Percentiles rank a stretch among this genome's conserved stretches.
These are phyloP conservation scores for Flueggea neowawraea DNA, from an alignment of 441 rosid species.

Conservation along the genomic window DNA sequence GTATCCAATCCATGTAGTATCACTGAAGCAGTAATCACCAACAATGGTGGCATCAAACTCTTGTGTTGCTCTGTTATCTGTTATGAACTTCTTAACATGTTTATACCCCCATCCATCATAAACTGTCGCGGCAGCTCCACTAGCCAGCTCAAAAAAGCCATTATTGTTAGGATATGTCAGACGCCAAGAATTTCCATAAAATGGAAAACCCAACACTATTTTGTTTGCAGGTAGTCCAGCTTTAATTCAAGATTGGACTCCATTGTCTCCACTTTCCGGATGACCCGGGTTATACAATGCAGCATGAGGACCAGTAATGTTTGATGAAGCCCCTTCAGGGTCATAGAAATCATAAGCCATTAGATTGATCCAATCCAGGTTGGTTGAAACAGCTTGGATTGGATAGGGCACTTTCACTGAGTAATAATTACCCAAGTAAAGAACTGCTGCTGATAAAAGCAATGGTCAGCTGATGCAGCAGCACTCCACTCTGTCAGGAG, in stretches of 20 bases:
- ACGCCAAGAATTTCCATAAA: conserved; percentile 35
- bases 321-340: conserved; percentile 31
- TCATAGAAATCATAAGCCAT: conserved; percentile 65
- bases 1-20: conserved; percentile 35
- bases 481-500: conserved; percentile 32
- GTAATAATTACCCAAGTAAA: conserved; percentile 25
- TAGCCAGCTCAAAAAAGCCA: conserved; percentile 36
- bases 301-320: conserved; percentile 62
- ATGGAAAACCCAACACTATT: conserved; percentile 36
- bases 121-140: conserved; percentile 22
- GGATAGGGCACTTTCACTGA: conserved; percentile 34
- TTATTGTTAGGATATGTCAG: conserved; percentile 30
- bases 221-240: conserved; percentile 42
- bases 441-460: conserved; percentile 41
- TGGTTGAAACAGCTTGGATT: conserved; percentile 26
- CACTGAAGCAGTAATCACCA: conserved; percentile 25
- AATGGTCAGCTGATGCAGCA: conserved; percentile 15
- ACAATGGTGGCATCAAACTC: conserved; percentile 22
- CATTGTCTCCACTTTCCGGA: conserved; percentile 34
- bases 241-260: conserved; percentile 38
- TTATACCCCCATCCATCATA: conserved; percentile 23
- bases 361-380: conserved; percentile 60
- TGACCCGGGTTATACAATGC: conserved; percentile 46
- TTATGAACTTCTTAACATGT: conserved; percentile 25
- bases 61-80: conserved; percentile 11